Percentiles rank a stretch among this genome's conserved stretches.
Conservation (phyloP, 2,329 filamentous ascomycete species). For the Claviceps sp. region DNA sequence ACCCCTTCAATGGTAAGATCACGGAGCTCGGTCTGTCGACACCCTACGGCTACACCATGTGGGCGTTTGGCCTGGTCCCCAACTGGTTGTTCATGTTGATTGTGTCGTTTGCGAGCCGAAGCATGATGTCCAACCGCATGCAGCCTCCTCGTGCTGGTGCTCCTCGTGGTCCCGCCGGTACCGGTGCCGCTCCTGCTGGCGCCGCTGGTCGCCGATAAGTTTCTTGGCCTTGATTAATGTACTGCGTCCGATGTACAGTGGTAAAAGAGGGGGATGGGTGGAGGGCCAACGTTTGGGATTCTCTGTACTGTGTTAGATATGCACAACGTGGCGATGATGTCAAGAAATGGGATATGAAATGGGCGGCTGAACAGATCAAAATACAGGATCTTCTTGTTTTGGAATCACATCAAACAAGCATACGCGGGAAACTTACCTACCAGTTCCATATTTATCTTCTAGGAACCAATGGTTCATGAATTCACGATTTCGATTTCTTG, state of each 20-base stretch:
- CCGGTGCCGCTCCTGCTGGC: conserved; percentile 7
- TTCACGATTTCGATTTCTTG: conserved; percentile 18
- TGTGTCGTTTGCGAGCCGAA: conserved; percentile 59
- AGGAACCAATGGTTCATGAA: background rate
- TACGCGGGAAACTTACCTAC: background rate
- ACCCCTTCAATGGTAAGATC: conserved; percentile 59
- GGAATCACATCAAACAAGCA: background rate
- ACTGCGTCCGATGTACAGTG: background rate
- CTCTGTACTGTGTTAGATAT: background rate
- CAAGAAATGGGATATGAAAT: background rate
- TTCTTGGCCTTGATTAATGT: background rate
- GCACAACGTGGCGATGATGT: background rate
- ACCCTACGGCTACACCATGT: conserved; percentile 55
- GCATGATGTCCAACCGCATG: conserved; percentile 46
- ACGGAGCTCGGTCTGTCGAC: conserved; percentile 48
- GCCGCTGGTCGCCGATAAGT: conserved; percentile 3
- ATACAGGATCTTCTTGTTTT: background rate
- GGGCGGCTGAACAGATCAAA: background rate
- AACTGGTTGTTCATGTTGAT: conserved; percentile 70
- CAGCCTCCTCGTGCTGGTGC: conserved; percentile 5
- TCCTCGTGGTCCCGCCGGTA: conserved; percentile 5
- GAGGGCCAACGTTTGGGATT: background rate
- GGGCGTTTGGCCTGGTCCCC: conserved; percentile 51
- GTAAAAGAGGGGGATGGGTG: background rate
- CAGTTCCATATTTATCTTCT: background rate